phyloP scores from a whole-genome alignment of 164 flowering plant species.

The Vitis rotundifolia region DNA sequence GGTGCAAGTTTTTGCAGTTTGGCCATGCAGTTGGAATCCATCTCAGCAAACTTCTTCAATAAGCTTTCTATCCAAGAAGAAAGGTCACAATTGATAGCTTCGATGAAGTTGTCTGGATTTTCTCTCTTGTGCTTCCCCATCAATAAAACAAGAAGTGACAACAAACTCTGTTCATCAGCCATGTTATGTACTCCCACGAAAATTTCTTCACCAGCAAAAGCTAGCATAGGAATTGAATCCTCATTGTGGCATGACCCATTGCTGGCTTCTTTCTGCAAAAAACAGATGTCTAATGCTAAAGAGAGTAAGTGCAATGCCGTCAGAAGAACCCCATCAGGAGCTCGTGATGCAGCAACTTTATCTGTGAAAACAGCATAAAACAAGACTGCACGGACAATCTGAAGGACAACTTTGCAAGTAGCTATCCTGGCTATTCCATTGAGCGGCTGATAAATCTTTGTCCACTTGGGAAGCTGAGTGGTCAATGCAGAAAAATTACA shows the following conservation, averaged over 20 bases:
- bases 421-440: constrained; percentile 65
- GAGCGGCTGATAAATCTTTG: constrained; percentile 72
- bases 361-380: constrained; percentile 70
- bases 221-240: constrained; percentile 51
- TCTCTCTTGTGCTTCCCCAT: constrained; percentile 68
- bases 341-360: constrained; percentile 57
- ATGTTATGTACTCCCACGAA: constrained; percentile 25
- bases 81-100: constrained; percentile 52
- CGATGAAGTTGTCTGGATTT: constrained; percentile 33
- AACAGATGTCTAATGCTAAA: constrained; percentile 71
- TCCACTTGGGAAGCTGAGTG: constrained; percentile 86
- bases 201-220: constrained; percentile 65
- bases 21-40: constrained; percentile 58
- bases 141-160: constrained; percentile 76
- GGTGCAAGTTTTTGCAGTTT: constrained; percentile 68
- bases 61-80: constrained; percentile 57
- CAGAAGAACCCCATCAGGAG: constrained; percentile 86
- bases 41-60: constrained; percentile 71
- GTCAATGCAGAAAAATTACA: constrained; percentile 76
- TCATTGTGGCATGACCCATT: constrained; percentile 22
- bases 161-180: constrained; percentile 55
- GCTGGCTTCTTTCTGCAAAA: constrained; percentile 37
- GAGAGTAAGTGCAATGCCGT: constrained; percentile 86
- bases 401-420: constrained; percentile 56
- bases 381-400: constrained; percentile 74